Evolutionary conservation across 345 rosid species (phyloP), one percentile per base, ranked within the genome.

Genomic region (Gossypium herbaceum): DNA sequence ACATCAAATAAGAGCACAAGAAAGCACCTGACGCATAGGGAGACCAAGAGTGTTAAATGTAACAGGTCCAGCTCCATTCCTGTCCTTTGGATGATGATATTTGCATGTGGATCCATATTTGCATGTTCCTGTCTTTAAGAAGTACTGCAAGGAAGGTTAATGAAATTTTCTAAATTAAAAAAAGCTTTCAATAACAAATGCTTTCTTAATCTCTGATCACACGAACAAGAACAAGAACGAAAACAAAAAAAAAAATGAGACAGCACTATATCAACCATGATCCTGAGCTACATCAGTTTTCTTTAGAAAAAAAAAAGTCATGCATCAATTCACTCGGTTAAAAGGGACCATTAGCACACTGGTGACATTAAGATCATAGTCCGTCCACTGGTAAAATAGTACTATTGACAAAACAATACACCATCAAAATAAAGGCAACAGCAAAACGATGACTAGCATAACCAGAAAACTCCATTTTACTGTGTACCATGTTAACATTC

Each of bases 31-130:
- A 58, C 62, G 62, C 62, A 58, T 58, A 10, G 62, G 62, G 27
- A 58, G 62, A 58, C 62, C 62, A 11, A 58, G 27, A 58, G 24
- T 58, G 62, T 58, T 58, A 58, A 58, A 58, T 2, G 13, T 58
- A 9, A 58, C 34, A 58, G 62, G 62, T 58, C 62, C 62, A 3
- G 62, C 62, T 24, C 62, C 62, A 58, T 58, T 58, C 34, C 62
- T 58, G 62, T 58, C 62, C 62, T 58, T 58, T 22, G 62, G 62
- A 24, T 58, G 62, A 58, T 58, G 34, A 58, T 58, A 58, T 58
- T 58, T 58, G 24, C 62, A 58, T 58, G 62, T 58, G 62, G 62
- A 24, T 10, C 62, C 62, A 58, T 58, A 58, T 58, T 58, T 58
- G 62, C 62, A 58, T 22, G 62, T 11, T 58, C 62, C 62, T 58